A percentile compares a stretch with the other conserved stretches of the same genome.
Evolutionary conservation across 495 filamentous ascomycete genomes (phyloP).

Genomic region (Achaetomiella virescens): DNA sequence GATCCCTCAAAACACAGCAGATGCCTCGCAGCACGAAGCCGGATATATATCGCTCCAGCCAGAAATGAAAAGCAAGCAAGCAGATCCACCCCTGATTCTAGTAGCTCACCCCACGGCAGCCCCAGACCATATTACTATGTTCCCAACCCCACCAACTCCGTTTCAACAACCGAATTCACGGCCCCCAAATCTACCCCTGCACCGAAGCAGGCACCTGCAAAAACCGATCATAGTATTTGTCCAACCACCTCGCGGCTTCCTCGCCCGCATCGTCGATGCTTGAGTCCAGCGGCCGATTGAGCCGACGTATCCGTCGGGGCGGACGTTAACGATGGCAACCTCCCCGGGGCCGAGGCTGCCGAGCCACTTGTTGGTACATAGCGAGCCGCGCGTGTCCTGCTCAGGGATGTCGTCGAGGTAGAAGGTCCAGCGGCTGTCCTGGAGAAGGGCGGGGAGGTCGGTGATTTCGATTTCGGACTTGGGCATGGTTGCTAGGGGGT

Average conservation of each 20-base stretch:
- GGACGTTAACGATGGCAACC: conserved; percentile 53
- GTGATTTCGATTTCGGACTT: conserved; percentile 53
- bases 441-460: conserved; percentile 51
- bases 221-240: conserved; percentile 54
- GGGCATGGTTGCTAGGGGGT: conserved; percentile 43
- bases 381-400: conserved; percentile 42
- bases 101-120: no score
- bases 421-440: conserved; percentile 59
- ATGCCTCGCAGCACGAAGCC: no score
- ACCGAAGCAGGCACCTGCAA: conserved; percentile 34
- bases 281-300: conserved; percentile 47
- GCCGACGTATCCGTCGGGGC: conserved; percentile 65
- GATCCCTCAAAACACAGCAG: no score
- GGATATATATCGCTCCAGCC: no score
- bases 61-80: no score
- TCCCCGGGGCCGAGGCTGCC: conserved; percentile 46
- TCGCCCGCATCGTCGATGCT: conserved; percentile 37
- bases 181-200: background rate
- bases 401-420: conserved; percentile 55
- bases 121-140: no score
- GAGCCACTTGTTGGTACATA: conserved; percentile 57
- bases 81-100: no score
- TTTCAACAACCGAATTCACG: background rate
- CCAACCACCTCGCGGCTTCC: conserved; percentile 49
- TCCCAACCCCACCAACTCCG: no score